Evolutionary conservation across 257 asterid species (phyloP).

Genomic region (Vinca minor): DNA sequence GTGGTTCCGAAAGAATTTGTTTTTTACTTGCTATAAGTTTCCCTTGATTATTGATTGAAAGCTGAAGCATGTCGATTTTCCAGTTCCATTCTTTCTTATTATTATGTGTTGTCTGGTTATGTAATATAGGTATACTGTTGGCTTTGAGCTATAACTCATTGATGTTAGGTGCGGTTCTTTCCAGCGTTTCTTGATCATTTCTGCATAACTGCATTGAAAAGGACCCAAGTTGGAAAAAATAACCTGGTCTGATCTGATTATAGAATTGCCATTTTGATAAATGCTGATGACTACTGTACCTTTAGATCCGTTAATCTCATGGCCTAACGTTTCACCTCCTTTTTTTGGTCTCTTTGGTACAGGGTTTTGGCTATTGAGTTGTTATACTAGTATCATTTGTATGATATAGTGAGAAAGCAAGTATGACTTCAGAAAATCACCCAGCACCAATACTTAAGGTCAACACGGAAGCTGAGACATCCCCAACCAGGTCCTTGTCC

Average conservation of each 20-base stretch:
- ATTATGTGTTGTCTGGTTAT: too few relatives aligned
- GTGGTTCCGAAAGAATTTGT: background rate
- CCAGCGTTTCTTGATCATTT: background rate
- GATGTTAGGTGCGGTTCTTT: background rate
- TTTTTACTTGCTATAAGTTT: too few relatives aligned
- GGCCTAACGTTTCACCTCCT: background rate
- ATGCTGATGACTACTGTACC: background rate
- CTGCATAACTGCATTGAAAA: background rate
- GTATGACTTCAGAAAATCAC: conserved; percentile 22
- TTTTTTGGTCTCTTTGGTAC: background rate
- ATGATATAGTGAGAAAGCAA: conserved; percentile 7
- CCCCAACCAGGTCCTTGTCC: conserved; percentile 25
- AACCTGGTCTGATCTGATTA: background rate
- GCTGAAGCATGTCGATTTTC: too few relatives aligned
- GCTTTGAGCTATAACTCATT: background rate
- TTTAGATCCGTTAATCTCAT: background rate
- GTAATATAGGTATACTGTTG: too few relatives aligned
- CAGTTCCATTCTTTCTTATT: background rate
- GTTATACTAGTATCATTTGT: background rate
- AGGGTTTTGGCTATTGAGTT: background rate
- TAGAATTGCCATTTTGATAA: background rate
- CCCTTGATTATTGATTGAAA: background rate
- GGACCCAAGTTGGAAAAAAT: background rate
- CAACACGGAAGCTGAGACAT: conserved; percentile 24
- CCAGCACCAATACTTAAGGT: conserved; percentile 6